Evolutionary conservation across 2,329 filamentous ascomycete species (phyloP), one percentile per base, ranked within the genome.

Genomic region (Colletotrichum sp.): DNA sequence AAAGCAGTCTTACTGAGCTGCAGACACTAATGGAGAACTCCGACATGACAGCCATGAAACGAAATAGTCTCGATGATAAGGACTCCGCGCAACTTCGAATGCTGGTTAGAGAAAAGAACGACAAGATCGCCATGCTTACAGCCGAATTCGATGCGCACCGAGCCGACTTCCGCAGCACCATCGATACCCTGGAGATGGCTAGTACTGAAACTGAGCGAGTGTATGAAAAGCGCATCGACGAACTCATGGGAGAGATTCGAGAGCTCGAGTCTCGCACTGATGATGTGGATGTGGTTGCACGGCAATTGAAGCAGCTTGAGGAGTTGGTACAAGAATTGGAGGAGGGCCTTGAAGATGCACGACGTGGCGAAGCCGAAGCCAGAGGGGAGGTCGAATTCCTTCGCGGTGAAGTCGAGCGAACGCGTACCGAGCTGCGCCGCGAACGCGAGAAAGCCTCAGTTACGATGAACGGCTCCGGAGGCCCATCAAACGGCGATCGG

Each of bases 241-340:
- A 96, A 81, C 86, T 99, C 55, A 91, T 97, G 85, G 91, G 93
- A 75, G 96, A 99, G 81, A 90, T 98, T 32, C 92, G 93, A 69
- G 96, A 98, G 74, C 87, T 97, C 4, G 94, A 96, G 79, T 94
- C 96, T 59, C 91, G 95, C 60, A 94, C 93, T 55, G 93, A 98
- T 75, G 97, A 99, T 82, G 96, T 99, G 9, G 95, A 98, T 80
- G 94, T 93, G 30, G 96, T 99, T 24, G 96, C 97, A 8, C 91
- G 91, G 77, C 97, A 99, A 85, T 89, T 99, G 71, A 98, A 98
- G 86, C 96, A 98, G 85, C 89, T 99, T 2, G 97, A 99, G 83
- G 96, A 99, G 83, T 90, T 99, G 39, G 97, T 99, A 4, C 96
- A 98, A 80, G 97, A 99, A 83, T 91, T 99, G 1, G 97, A 99